Percentiles rank a stretch among this genome's conserved stretches.
Conservation (phyloP, 352 stramenopile genomes). For the Phytophthora palmivora region DNA sequence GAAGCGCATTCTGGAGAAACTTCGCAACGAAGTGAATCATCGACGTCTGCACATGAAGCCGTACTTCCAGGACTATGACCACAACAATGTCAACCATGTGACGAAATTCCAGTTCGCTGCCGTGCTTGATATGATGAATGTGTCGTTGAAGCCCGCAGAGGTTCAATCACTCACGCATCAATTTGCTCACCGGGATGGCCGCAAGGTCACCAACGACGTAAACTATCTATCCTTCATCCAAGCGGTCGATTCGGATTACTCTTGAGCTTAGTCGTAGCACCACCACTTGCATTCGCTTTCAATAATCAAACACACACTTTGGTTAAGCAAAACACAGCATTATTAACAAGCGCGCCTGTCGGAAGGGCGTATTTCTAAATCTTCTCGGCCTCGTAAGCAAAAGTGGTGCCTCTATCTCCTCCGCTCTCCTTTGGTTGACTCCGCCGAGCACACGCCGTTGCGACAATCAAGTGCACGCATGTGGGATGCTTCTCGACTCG, state of each 20-base stretch:
- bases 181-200: constrained; percentile 63
- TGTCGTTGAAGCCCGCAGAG: constrained; percentile 57
- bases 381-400: constrained; percentile 49
- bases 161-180: constrained; percentile 56
- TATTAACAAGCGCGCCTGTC: constrained; percentile 39
- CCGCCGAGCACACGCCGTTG: constrained; percentile 52
- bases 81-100: constrained; percentile 74
- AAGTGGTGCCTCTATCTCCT: constrained; percentile 17
- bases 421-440: constrained; percentile 42
- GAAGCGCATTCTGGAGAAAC: constrained; percentile 44
- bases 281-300: constrained; percentile 1
- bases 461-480: constrained; percentile 19
- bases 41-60: constrained; percentile 86
- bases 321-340: constrained; percentile 22
- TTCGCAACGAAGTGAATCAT: constrained; percentile 67
- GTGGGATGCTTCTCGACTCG: background rate
- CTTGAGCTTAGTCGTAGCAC: constrained; percentile 20
- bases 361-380: constrained; percentile 54
- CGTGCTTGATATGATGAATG: constrained; percentile 87
- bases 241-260: constrained; percentile 75
- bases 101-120: constrained; percentile 86
- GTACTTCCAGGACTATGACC: constrained; percentile 90
- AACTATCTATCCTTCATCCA: constrained; percentile 84
- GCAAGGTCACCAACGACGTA: constrained; percentile 68
- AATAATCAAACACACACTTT: background rate